Percentiles rank a stretch among this genome's conserved stretches.
Conservation (phyloP, 495 filamentous ascomycete species). For the Penicillium odoratum region DNA sequence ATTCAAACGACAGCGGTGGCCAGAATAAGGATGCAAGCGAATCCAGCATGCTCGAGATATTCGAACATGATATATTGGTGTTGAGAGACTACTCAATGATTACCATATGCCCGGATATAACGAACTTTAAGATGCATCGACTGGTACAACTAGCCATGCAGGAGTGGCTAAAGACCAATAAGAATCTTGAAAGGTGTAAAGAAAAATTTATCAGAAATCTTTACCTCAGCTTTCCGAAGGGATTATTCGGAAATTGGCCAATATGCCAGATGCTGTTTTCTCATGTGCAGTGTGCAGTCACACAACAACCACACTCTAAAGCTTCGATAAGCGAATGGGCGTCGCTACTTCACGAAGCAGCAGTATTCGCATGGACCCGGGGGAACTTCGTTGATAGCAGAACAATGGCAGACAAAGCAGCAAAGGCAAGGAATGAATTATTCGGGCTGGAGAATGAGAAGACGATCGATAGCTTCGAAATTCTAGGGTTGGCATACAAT, state of each 20-base stretch:
- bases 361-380: neutral
- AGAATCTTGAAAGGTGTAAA: no score
- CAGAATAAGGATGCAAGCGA: conserved; percentile 57
- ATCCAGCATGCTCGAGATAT: neutral
- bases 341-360: conserved; percentile 2
- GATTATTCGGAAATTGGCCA: no score
- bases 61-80: no score
- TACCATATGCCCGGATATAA: neutral
- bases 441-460: neutral
- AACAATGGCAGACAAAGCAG: conserved; percentile 5
- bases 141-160: no score
- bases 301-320: neutral
- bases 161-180: no score
- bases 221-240: no score
- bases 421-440: conserved; percentile 1
- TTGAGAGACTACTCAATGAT: no score
- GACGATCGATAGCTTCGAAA: neutral
- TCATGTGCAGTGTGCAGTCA: neutral
- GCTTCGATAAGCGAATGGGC: neutral
- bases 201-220: no score
- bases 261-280: no score
- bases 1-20: no score
- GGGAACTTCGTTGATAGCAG: conserved; percentile 1
- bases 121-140: no score
- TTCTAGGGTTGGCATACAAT: neutral